Percentiles rank a stretch among this genome's conserved stretches.
Conservation (phyloP, 1,284 basidiomycete species). For the Heterobasidion annosum region DNA sequence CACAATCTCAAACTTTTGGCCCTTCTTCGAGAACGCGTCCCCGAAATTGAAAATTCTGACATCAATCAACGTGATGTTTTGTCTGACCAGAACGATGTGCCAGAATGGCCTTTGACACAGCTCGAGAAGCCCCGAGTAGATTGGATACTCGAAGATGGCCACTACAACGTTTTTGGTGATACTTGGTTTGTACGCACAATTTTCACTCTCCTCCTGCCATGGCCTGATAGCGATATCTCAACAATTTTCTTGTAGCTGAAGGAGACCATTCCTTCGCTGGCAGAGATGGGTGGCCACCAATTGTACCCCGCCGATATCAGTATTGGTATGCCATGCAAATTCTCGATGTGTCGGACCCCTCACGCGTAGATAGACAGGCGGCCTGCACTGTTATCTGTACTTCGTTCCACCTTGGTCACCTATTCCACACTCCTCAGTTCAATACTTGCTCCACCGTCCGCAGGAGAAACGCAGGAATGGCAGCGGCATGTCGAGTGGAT, state of each 20-base stretch:
- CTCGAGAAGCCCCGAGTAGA: conserved; percentile 76
- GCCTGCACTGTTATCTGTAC: conserved; percentile 55
- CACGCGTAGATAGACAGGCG: conserved; percentile 44
- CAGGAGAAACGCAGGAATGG: conserved; percentile 48
- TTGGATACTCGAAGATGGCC: conserved; percentile 67
- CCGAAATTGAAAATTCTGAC: conserved; percentile 24
- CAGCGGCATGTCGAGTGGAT: conserved; percentile 68
- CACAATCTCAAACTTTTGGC: conserved; percentile 59
- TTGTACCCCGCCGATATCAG: conserved; percentile 64
- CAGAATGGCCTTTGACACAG: conserved; percentile 60
- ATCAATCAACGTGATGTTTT: conserved; percentile 51
- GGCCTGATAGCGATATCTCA: background rate
- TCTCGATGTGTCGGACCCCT: background rate
- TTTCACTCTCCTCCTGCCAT: background rate
- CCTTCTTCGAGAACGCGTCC: conserved; percentile 45
- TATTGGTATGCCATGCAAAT: conserved; percentile 33
- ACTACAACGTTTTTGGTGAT: conserved; percentile 72
- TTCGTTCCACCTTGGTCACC: conserved; percentile 62
- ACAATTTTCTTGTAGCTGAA: conserved; percentile 42
- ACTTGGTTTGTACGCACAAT: conserved; percentile 60
- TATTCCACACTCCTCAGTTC: conserved; percentile 60
- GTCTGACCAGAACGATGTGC: conserved; percentile 58
- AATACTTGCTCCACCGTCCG: conserved; percentile 53
- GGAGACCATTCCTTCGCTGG: conserved; percentile 65
- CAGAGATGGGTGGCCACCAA: conserved; percentile 61